phyloP scores from a whole-genome alignment of 371 early-diverging fungal genomes.

The Mucor plumbeus region DNA sequence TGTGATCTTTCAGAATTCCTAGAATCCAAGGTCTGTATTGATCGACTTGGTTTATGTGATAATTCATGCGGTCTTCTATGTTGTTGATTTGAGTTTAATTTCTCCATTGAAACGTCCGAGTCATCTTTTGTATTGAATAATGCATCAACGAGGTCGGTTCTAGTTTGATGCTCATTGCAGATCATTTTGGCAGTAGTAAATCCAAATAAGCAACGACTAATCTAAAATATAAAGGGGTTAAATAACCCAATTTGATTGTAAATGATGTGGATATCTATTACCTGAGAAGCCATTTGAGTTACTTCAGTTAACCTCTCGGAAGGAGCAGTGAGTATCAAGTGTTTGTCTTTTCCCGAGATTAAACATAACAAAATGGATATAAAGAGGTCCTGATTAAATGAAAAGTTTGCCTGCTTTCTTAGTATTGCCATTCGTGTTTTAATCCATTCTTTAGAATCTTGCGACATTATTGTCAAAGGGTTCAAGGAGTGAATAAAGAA shows the following conservation, averaged over 20 bases:
- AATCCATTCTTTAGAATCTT: conserved; percentile 51
- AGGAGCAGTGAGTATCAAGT: conserved; percentile 49
- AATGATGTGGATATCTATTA: conserved; percentile 1
- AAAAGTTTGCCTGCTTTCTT: conserved; percentile 44
- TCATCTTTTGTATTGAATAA: conserved; percentile 43
- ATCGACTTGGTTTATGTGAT: conserved; percentile 17
- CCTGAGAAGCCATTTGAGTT: conserved; percentile 49
- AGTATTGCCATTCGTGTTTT: conserved; percentile 45
- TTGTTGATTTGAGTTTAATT: background rate
- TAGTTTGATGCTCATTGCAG: conserved; percentile 36
- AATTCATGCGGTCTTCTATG: conserved; percentile 16
- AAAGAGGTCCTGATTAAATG: conserved; percentile 52
- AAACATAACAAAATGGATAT: conserved; percentile 53
- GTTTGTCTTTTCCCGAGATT: conserved; percentile 46
- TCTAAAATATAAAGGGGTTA: conserved; percentile 16
- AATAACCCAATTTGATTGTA: no score
- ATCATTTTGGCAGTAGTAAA: conserved; percentile 44
- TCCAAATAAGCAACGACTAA: conserved; percentile 49
- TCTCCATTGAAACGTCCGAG: conserved; percentile 7
- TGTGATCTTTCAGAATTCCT: conserved; percentile 20
- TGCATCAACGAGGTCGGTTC: conserved; percentile 38
- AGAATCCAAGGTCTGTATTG: conserved; percentile 30
- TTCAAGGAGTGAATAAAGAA: background rate
- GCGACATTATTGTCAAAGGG: conserved; percentile 28
- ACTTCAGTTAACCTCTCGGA: conserved; percentile 42